phyloP scores from a whole-genome alignment of 2,329 filamentous ascomycete genomes.

The Sclerotinia nivalis region DNA sequence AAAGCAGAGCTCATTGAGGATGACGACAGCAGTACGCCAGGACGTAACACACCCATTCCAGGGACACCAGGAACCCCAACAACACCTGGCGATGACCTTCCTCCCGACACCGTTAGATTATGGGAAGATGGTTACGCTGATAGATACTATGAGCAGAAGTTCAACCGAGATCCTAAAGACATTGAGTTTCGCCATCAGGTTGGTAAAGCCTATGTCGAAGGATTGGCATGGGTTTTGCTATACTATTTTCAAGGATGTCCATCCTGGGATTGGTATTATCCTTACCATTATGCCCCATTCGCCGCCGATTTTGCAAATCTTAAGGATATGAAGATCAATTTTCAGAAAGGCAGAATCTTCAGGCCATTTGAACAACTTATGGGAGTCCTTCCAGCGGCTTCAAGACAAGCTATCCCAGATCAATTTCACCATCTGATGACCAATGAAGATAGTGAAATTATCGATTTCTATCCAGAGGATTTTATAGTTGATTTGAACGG shows the following conservation, averaged over 20 bases:
- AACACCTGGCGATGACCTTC: conserved; percentile 56
- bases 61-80: conserved; percentile 47
- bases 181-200: conserved; percentile 86
- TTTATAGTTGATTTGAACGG: conserved; percentile 94
- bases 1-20: conserved; percentile 72
- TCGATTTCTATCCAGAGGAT: conserved; percentile 95
- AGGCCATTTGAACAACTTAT: conserved; percentile 96
- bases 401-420: conserved; percentile 84
- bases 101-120: conserved; percentile 78
- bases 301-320: conserved; percentile 91
- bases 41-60: conserved; percentile 56
- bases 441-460: conserved; percentile 82
- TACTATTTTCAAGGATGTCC: conserved; percentile 99
- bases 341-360: conserved; percentile 82
- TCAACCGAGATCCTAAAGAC: conserved; percentile 78
- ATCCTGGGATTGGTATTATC: conserved; percentile 99
- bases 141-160: conserved; percentile 97
- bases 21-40: conserved; percentile 57
- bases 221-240: conserved; percentile 88
- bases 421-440: conserved; percentile 92
- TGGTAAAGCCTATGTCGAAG: conserved; percentile 88
- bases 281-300: conserved; percentile 97
- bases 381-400: conserved; percentile 93
- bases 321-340: conserved; percentile 73
- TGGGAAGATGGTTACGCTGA: conserved; percentile 97